These are phyloP conservation scores for Exophiala sideris DNA, from an alignment of 2,329 filamentous ascomycete species.

Conservation along the genomic window DNA sequence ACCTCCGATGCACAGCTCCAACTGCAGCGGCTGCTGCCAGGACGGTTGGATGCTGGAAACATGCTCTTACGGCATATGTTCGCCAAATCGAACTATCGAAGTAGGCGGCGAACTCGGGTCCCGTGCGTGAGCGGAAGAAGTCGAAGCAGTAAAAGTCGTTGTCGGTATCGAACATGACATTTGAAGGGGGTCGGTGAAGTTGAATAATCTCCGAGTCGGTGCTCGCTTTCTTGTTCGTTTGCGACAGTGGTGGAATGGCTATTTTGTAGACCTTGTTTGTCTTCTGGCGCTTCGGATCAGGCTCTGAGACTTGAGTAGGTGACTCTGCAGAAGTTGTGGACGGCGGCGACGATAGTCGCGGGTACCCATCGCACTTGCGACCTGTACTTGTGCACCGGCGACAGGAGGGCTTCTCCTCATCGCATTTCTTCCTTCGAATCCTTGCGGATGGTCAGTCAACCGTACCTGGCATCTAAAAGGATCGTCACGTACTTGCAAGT, in stretches of 20 bases:
- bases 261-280: constrained; percentile 9
- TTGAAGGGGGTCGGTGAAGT: constrained; percentile 13
- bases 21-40: constrained; percentile 24
- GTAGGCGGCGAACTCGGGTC: constrained; percentile 27
- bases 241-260: constrained; percentile 13
- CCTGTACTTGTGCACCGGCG: constrained; percentile 33
- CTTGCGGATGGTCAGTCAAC: constrained; percentile 6
- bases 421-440: constrained; percentile 34
- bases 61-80: constrained; percentile 18
- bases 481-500: constrained; percentile 26
- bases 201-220: constrained; percentile 28
- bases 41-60: constrained; percentile 24
- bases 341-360: constrained; percentile 1
- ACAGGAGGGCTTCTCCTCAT: constrained; percentile 33
- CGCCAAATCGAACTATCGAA: constrained; percentile 29
- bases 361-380: constrained; percentile 34
- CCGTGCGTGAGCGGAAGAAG: constrained; percentile 33
- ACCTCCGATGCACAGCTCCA: constrained; percentile 28
- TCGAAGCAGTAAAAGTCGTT: constrained; percentile 32
- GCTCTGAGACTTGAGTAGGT: constrained; percentile 24
- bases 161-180: constrained; percentile 22
- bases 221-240: constrained; percentile 23
- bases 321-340: constrained; percentile 18
- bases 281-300: constrained; percentile 28
- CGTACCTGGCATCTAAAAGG: neutral